phyloP scores from a whole-genome alignment of 23 red algal species.

The Gracilaria gracilis region DNA sequence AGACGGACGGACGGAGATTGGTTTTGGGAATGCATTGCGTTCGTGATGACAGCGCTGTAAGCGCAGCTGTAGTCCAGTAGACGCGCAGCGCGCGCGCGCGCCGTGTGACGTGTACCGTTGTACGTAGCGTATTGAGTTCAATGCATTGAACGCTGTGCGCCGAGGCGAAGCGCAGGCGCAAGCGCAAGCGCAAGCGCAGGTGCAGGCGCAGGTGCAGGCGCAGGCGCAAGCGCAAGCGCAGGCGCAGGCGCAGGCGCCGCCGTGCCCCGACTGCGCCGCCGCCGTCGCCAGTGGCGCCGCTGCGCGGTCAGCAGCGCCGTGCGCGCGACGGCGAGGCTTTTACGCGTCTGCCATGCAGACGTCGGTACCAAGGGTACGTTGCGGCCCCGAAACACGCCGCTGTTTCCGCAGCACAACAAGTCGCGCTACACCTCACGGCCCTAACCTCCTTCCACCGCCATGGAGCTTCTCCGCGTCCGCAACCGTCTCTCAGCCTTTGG shows the following conservation, averaged over 20 bases:
- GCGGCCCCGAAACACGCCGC: not conserved
- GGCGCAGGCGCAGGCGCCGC: too few species aligned
- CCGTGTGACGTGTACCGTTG: not conserved
- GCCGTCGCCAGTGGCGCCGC: too few species aligned
- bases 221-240: too few species aligned
- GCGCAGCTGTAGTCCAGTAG: too few species aligned
- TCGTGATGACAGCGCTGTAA: too few species aligned
- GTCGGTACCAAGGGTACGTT: not conserved
- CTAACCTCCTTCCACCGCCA: not conserved
- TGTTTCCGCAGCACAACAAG: not conserved
- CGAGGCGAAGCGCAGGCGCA: too few species aligned
- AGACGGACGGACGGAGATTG: conserved; percentile 5
- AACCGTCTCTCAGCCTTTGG: not conserved
- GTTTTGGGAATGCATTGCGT: not conserved
- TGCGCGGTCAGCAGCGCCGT: not conserved
- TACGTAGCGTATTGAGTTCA: too few species aligned
- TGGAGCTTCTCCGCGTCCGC: not conserved
- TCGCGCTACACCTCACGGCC: not conserved
- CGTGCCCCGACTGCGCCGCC: too few species aligned
- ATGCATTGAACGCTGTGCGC: too few species aligned
- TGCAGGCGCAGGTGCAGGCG: too few species aligned
- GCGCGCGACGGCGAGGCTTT: not conserved
- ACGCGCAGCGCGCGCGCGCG: not conserved
- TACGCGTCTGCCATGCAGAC: not conserved
- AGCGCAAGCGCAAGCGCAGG: too few species aligned